Conservation (phyloP, 2,329 filamentous ascomycete species). For the Penicillium sp. region DNA sequence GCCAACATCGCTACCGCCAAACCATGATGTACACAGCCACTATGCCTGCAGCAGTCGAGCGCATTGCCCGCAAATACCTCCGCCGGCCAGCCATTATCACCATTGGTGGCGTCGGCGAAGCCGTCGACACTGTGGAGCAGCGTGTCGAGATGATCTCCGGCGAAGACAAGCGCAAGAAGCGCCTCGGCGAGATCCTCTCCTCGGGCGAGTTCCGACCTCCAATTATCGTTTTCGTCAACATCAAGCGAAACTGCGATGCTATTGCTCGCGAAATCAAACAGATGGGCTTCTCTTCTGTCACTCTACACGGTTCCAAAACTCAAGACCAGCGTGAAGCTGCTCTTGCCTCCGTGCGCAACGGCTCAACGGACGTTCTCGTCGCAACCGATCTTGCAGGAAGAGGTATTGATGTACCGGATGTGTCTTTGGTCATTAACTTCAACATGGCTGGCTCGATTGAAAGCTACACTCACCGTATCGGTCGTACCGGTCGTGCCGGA, state of each 20-base stretch:
- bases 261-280: constrained; percentile 91
- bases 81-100: constrained; percentile 89
- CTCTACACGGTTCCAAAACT: constrained; percentile 91
- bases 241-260: constrained; percentile 97
- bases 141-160: constrained; percentile 86
- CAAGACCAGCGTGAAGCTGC: constrained; percentile 97
- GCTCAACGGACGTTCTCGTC: constrained; percentile 81
- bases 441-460: constrained; percentile 96
- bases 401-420: constrained; percentile 96
- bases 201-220: constrained; percentile 79
- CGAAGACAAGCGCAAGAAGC: constrained; percentile 95
- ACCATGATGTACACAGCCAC: constrained; percentile 99
- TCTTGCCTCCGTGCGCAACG: constrained; percentile 76
- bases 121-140: constrained; percentile 96
- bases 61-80: constrained; percentile 95
- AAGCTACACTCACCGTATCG: constrained; percentile 93
- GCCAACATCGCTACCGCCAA: constrained; percentile 79
- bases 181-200: constrained; percentile 83
- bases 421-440: constrained; percentile 94
- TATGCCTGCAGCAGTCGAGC: constrained; percentile 89
- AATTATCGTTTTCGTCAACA: constrained; percentile 99
- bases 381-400: constrained; percentile 93
- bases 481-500: constrained; percentile 93
- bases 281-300: constrained; percentile 87
- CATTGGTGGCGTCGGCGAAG: constrained; percentile 91